Percentiles rank a stretch among this genome's conserved stretches.
Evolutionary conservation across 2,329 filamentous ascomycete genomes (phyloP).

Genomic region (Claviceps sp.): DNA sequence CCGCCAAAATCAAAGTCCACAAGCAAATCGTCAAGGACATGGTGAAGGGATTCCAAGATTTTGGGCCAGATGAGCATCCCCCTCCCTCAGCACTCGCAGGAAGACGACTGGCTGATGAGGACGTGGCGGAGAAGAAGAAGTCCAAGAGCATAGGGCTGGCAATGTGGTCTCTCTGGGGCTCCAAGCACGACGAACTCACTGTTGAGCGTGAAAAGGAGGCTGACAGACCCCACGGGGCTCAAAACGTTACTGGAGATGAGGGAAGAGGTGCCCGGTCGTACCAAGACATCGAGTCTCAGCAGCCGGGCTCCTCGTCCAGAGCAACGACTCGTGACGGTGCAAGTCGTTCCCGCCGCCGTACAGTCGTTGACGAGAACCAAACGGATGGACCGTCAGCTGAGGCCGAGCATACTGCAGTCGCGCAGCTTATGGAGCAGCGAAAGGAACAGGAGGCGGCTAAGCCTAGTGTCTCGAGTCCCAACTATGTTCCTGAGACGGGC

Average conservation of each 20-base stretch:
- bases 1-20: slow-evolving; percentile 57
- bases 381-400: slow-evolving; percentile 18
- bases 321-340: slow-evolving; percentile 14
- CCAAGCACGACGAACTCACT: slow-evolving; percentile 71
- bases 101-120: slow-evolving; percentile 38
- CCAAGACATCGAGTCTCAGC: slow-evolving; percentile 26
- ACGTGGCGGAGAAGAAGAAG: slow-evolving; percentile 33
- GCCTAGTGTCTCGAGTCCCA: slow-evolving; percentile 29
- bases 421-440: slow-evolving; percentile 28
- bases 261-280: slow-evolving; percentile 29
- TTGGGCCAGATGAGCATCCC: slow-evolving; percentile 59
- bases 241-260: slow-evolving; percentile 24
- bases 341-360: slow-evolving; percentile 29
- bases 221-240: slow-evolving; percentile 21
- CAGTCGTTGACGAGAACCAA: slow-evolving; percentile 39
- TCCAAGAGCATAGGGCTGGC: slow-evolving; percentile 61
- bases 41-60: slow-evolving; percentile 54
- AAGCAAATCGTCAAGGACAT: slow-evolving; percentile 62
- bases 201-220: slow-evolving; percentile 45
- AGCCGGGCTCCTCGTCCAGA: slow-evolving; percentile 12
- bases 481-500: slow-evolving; percentile 32
- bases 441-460: slow-evolving; percentile 25
- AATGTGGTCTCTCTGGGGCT: slow-evolving; percentile 80
- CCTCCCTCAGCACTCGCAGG: slow-evolving; percentile 76
- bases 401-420: slow-evolving; percentile 29